A percentile compares a stretch with the other conserved stretches of the same genome.
Conservation (phyloP, 2,329 filamentous ascomycete species). For the Zymoseptoria brevis region DNA sequence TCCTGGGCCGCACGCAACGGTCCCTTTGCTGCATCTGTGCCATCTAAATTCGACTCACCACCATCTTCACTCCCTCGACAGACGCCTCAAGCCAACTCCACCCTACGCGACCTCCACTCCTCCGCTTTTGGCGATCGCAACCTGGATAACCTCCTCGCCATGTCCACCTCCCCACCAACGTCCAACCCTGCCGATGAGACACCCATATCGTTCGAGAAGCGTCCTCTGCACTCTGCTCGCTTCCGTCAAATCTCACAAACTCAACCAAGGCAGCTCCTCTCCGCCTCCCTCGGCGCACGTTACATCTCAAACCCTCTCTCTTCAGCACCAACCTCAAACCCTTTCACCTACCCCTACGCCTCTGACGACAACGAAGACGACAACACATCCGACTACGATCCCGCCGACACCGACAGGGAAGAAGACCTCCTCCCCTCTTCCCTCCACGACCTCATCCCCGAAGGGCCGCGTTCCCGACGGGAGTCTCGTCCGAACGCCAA, state of each 20-base stretch:
- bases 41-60: conserved; percentile 81
- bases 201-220: conserved; percentile 57
- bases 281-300: conserved; percentile 49
- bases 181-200: conserved; percentile 50
- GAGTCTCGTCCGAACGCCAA: conserved; percentile 52
- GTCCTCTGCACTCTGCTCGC: conserved; percentile 58
- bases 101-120: conserved; percentile 53
- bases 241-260: conserved; percentile 41
- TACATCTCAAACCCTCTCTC: conserved; percentile 28
- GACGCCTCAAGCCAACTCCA: conserved; percentile 27
- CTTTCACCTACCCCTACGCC: conserved; percentile 28
- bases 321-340: conserved; percentile 20
- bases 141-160: conserved; percentile 31
- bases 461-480: conserved; percentile 49
- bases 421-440: conserved; percentile 78
- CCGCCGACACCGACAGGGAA: conserved; percentile 63
- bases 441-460: conserved; percentile 55
- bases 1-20: conserved; percentile 85
- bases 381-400: conserved; percentile 27
- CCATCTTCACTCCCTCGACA: conserved; percentile 56
- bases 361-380: conserved; percentile 44
- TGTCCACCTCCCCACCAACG: conserved; percentile 52
- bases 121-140: conserved; percentile 60
- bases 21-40: conserved; percentile 85
- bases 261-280: conserved; percentile 42